Percentiles rank a stretch among this genome's conserved stretches.
Conservation (phyloP, 169 alveolate genomes). For the Prorocentrum cordatum region DNA sequence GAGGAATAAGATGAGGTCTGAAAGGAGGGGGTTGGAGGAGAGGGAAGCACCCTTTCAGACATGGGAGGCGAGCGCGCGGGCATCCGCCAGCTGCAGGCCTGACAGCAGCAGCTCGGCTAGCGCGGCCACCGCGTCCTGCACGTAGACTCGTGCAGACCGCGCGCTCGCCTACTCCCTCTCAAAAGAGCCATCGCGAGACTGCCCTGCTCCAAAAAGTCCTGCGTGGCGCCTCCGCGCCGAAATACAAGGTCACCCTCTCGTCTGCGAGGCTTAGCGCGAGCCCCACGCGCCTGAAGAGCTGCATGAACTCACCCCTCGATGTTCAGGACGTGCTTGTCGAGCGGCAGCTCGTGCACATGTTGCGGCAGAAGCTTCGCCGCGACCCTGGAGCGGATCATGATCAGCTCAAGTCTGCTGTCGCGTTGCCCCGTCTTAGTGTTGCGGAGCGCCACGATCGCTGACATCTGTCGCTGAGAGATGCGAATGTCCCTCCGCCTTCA, state of each 20-base stretch:
- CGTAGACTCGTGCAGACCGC: neutral
- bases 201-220: neutral
- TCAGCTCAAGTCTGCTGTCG: neutral
- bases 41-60: no score
- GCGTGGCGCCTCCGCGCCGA: slow-evolving; percentile 33
- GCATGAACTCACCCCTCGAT: neutral
- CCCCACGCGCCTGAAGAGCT: neutral
- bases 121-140: neutral
- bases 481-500: no score
- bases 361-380: neutral
- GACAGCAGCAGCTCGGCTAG: neutral
- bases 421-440: slow-evolving; percentile 2
- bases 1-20: no score
- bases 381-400: neutral
- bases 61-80: no score
- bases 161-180: neutral
- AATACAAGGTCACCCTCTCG: neutral
- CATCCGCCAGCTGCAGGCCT: no score
- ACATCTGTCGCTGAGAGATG: neutral
- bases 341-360: neutral
- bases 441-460: neutral
- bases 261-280: neutral
- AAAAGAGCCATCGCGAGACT: neutral
- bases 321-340: neutral
- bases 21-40: no score